A percentile compares a stretch with the other conserved stretches of the same genome.
Conservation (phyloP, 2,329 filamentous ascomycete species). For the Phialophora expanda region DNA sequence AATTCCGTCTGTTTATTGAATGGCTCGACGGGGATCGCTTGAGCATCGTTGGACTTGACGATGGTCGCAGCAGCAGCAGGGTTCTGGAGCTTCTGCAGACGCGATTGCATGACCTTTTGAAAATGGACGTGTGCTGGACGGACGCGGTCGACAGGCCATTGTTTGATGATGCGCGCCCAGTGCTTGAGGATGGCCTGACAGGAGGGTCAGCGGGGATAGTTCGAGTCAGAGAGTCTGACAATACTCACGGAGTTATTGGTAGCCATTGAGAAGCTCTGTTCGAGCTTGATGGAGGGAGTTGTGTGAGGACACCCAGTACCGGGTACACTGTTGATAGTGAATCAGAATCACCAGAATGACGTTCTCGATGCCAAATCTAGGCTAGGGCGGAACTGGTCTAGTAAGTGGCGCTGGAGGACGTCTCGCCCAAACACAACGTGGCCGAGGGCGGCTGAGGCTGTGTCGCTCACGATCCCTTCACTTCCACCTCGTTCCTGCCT, state of each 20-base stretch:
- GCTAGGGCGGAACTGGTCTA: not conserved
- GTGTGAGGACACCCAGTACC: no score
- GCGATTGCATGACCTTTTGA: constrained; percentile 43
- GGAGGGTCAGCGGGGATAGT: constrained; percentile 9
- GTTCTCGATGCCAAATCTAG: not conserved
- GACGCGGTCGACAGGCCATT: constrained; percentile 53
- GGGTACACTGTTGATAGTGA: not conserved
- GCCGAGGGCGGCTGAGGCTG: constrained; percentile 1
- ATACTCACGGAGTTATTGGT: constrained; percentile 43
- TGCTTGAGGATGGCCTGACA: constrained; percentile 44
- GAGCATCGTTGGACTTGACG: constrained; percentile 34
- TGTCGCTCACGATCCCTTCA: constrained; percentile 9
- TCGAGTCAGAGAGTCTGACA: not conserved
- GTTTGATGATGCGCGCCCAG: constrained; percentile 50
- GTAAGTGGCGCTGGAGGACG: not conserved
- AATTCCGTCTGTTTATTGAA: constrained; percentile 47
- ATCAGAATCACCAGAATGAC: constrained; percentile 3
- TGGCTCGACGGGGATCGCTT: constrained; percentile 34
- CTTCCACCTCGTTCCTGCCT: constrained; percentile 16
- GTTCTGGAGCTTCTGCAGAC: constrained; percentile 31
- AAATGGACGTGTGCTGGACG: constrained; percentile 54
- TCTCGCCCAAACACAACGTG: constrained; percentile 2
- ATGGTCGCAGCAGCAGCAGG: constrained; percentile 25
- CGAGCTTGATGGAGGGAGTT: not conserved
- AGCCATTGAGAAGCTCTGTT: constrained; percentile 31